phyloP scores from a whole-genome alignment of 345 rosid genomes.

The Dipteronia dyeriana region DNA sequence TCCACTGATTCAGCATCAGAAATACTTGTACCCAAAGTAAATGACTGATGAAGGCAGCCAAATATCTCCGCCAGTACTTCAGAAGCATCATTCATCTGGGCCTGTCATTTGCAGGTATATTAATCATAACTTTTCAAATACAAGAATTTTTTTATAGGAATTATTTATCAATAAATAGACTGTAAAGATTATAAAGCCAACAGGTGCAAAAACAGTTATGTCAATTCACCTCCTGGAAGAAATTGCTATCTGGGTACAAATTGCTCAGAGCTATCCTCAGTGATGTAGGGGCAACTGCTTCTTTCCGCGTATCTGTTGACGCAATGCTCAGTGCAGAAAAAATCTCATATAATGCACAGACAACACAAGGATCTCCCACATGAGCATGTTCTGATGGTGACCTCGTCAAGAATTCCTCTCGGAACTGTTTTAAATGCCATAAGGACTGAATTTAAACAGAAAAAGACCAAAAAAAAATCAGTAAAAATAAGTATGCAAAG shows the following conservation, averaged over 20 bases:
- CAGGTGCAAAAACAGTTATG: conserved; percentile 14
- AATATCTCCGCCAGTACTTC: conserved; percentile 91
- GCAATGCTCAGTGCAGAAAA: conserved; percentile 66
- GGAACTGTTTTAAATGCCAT: conserved; percentile 87
- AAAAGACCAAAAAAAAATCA: conserved; percentile 15
- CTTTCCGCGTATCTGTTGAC: conserved; percentile 53
- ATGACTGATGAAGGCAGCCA: conserved; percentile 89
- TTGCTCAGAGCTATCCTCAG: conserved; percentile 89
- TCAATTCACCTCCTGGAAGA: conserved; percentile 85
- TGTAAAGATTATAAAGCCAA: conserved; percentile 3
- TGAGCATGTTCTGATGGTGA: conserved; percentile 73
- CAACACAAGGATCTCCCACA: conserved; percentile 95
- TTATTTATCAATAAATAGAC: not conserved
- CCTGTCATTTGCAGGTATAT: conserved; percentile 51
- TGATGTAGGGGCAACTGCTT: conserved; percentile 85
- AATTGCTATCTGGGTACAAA: conserved; percentile 85
- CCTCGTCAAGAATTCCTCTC: conserved; percentile 77
- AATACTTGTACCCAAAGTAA: conserved; percentile 52
- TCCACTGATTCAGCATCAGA: conserved; percentile 66
- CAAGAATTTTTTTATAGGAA: not conserved
- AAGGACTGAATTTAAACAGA: conserved; percentile 58
- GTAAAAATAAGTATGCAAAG: conserved; percentile 8
- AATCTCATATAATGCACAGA: conserved; percentile 78
- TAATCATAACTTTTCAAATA: conserved; percentile 14
- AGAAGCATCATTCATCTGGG: conserved; percentile 98